Evolutionary conservation across 2,329 filamentous ascomycete genomes (phyloP), one percentile per base, ranked within the genome.

Genomic region (Trichophyton equinum): DNA sequence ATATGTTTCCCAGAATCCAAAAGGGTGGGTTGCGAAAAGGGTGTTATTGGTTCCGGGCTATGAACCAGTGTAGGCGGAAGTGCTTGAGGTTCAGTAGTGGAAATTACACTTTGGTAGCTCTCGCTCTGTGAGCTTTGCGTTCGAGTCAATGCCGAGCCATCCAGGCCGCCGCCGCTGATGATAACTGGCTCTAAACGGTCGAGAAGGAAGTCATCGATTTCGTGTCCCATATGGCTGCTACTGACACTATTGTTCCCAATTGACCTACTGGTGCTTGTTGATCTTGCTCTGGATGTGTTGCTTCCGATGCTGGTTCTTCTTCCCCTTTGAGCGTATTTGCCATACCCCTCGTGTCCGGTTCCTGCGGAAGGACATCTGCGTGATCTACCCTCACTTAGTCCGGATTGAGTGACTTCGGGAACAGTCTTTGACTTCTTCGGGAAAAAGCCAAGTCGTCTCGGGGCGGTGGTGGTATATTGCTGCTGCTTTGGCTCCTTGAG

Each of bases 291-390:
- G 40, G 69, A 72, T 13, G 71, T 71, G 56, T 68, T 74, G 64
- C 71, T 76, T 60, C 74, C 70, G 56, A 72, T 67, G 59, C 76
- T 78, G 58, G 70, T 59, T 62, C 74, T 77, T 59, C 77, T 72
- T 51, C 76, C 77, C 47, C 77, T 71, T 60, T 74, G 72, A 3
- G 71, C 71, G 67, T 79, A 77, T 65, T 72, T 79, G 11, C 77
- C 77, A 65, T 81, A 81, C 30, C 76, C 77, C 75, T 97, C 92
- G 68, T 97, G 91, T 0, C 92, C 92, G 42, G 92, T 97, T n/a
- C 92, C 92, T 46, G 92, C 92, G 15, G 82, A 84, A 22, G 92
- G 92, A 0, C 92, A 91, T 72, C 90, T 92, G 30, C 87, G 82
- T 25, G 77, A 63, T 6, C 49, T 25, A 8, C 22, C 15, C 11